These are phyloP conservation scores for Pseudoscleropodium purum DNA, from an alignment of 225 moss, liverwort and hornwort species.

Conservation along the genomic window DNA sequence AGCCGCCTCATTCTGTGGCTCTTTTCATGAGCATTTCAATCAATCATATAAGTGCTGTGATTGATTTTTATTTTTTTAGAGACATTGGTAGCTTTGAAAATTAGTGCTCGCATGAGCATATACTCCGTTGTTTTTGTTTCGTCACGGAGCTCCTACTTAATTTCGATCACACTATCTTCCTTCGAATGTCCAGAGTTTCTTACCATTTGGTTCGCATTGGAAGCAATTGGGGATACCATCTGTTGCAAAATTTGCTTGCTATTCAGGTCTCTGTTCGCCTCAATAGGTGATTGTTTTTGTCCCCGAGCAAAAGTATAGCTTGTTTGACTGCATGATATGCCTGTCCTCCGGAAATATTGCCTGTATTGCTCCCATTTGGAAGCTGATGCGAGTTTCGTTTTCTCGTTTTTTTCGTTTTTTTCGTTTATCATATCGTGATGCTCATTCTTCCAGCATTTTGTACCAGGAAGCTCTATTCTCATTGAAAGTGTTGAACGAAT, in stretches of 20 bases:
- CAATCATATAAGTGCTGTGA: not conserved
- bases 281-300: not conserved
- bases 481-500: not conserved
- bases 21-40: conserved; percentile 14
- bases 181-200: not conserved
- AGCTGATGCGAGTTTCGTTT: not conserved
- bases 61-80: not conserved
- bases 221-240: not conserved
- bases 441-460: not conserved
- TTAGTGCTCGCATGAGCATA: not conserved
- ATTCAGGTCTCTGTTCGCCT: not conserved
- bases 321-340: not conserved
- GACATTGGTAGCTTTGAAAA: not conserved
- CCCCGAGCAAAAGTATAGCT: not conserved
- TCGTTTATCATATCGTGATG: not conserved
- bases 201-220: not conserved
- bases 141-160: not conserved
- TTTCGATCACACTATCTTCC: not conserved
- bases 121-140: conserved; percentile 1
- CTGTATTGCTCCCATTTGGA: not conserved
- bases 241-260: not conserved
- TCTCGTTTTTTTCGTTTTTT: not conserved
- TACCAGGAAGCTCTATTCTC: not conserved
- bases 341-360: not conserved
- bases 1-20: conserved; percentile 19